These are phyloP conservation scores for Xylaria sp. DNA, from an alignment of 2,329 filamentous ascomycete species.

Conservation along the genomic window DNA sequence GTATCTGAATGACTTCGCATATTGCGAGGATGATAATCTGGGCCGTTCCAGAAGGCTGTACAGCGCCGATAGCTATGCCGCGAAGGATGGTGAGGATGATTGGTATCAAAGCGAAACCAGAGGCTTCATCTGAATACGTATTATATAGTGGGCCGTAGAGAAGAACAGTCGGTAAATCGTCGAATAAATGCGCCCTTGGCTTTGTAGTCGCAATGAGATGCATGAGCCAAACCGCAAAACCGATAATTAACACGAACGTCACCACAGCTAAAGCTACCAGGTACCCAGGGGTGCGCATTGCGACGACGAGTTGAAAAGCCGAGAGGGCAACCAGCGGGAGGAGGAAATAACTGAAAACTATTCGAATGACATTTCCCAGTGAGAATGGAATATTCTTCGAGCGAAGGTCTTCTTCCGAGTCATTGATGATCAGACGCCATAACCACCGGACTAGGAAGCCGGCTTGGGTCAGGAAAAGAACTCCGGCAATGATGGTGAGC, in stretches of 20 bases:
- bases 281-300: constrained; percentile 68
- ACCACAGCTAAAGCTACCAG: constrained; percentile 77
- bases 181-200: constrained; percentile 86
- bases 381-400: constrained; percentile 92
- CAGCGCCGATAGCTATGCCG: constrained; percentile 87
- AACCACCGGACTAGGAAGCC: constrained; percentile 80
- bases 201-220: constrained; percentile 79
- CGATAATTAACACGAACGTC: constrained; percentile 73
- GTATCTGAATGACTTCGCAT: constrained; percentile 87
- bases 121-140: constrained; percentile 92
- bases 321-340: constrained; percentile 86
- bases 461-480: constrained; percentile 73
- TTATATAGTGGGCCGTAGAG: constrained; percentile 95
- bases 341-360: constrained; percentile 92
- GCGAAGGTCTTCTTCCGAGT: constrained; percentile 83
- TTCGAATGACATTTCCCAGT: constrained; percentile 76
- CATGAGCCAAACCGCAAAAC: constrained; percentile 79
- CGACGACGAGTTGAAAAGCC: constrained; percentile 87
- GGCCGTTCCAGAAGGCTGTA: constrained; percentile 90
- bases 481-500: constrained; percentile 72
- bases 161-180: constrained; percentile 87
- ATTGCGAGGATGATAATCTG: constrained; percentile 92
- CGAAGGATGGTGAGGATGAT: constrained; percentile 84
- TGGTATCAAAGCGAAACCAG: constrained; percentile 86
- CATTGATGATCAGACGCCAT: constrained; percentile 71